These are phyloP conservation scores for Botrytis cinerea DNA, from an alignment of 2,329 filamentous ascomycete species.

Conservation along the genomic window DNA sequence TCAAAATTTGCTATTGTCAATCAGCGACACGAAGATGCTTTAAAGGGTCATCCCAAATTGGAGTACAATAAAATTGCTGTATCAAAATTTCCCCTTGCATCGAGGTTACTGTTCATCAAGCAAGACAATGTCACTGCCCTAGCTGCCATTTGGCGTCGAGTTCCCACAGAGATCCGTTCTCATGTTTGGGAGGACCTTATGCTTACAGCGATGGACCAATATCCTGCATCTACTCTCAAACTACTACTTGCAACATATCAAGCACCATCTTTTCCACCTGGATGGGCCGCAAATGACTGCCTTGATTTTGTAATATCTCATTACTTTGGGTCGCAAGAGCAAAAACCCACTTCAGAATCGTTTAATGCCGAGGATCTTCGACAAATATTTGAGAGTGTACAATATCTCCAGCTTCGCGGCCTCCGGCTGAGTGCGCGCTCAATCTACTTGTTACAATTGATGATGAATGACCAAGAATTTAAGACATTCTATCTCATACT, in stretches of 20 bases:
- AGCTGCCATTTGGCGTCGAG: slow-evolving; percentile 19
- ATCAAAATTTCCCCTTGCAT: slow-evolving; percentile 14
- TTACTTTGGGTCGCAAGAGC: slow-evolving; percentile 19
- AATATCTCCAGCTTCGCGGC: slow-evolving; percentile 19
- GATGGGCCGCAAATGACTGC: slow-evolving; percentile 23
- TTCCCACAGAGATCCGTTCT: slow-evolving; percentile 16
- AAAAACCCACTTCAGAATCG: background rate
- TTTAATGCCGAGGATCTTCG: background rate
- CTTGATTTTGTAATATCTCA: slow-evolving; percentile 21
- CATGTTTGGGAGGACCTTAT: slow-evolving; percentile 24
- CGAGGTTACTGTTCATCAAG: slow-evolving; percentile 19
- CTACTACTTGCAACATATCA: slow-evolving; percentile 22
- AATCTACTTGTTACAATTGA: slow-evolving; percentile 31
- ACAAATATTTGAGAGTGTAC: slow-evolving; percentile 19
- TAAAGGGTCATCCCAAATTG: slow-evolving; percentile 12
- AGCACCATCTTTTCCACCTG: slow-evolving; percentile 14
- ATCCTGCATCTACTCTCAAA: slow-evolving; percentile 23
- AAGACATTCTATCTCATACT: slow-evolving; percentile 33
- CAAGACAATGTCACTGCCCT: slow-evolving; percentile 20
- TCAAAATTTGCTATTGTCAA: slow-evolving; percentile 14
- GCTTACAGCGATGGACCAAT: slow-evolving; percentile 19
- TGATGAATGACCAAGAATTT: slow-evolving; percentile 27
- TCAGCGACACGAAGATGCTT: slow-evolving; percentile 16
- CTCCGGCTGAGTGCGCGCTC: slow-evolving; percentile 29
- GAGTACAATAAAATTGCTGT: background rate